These are phyloP conservation scores for Penicillium pancosmium DNA, from an alignment of 495 filamentous ascomycete species.

Conservation along the genomic window DNA sequence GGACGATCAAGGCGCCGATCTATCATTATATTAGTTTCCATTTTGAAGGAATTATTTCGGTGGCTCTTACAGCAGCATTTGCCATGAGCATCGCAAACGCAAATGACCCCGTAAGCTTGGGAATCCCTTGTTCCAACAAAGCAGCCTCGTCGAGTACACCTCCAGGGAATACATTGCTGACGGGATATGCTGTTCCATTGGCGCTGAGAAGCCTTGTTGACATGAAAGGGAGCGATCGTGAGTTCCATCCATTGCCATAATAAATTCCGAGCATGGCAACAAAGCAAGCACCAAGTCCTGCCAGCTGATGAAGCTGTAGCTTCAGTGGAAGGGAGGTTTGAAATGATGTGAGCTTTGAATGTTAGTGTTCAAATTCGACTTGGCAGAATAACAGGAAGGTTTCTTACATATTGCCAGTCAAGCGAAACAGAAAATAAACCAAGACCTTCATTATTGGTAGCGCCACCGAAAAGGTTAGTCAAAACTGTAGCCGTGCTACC, in stretches of 20 bases:
- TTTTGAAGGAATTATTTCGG: neutral
- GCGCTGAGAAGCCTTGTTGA: constrained; percentile 22
- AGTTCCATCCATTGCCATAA: constrained; percentile 32
- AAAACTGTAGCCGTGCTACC: constrained; percentile 32
- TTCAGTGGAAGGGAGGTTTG: constrained; percentile 39
- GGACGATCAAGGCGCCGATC: constrained; percentile 39
- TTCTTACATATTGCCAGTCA: constrained; percentile 60
- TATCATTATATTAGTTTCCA: constrained; percentile 13
- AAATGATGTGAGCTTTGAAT: constrained; percentile 32
- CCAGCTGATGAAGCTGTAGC: constrained; percentile 21
- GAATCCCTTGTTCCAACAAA: constrained; percentile 39
- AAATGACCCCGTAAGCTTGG: constrained; percentile 48
- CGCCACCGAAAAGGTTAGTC: constrained; percentile 56
- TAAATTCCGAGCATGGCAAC: constrained; percentile 31
- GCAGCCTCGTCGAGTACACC: constrained; percentile 39
- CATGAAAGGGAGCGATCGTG: constrained; percentile 34
- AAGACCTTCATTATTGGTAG: constrained; percentile 52
- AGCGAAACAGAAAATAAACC: constrained; percentile 52
- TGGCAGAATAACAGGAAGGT: neutral
- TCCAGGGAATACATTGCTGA: constrained; percentile 32
- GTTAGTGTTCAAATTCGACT: constrained; percentile 10
- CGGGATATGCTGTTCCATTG: constrained; percentile 30
- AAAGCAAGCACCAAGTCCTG: constrained; percentile 22
- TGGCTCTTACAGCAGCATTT: constrained; percentile 33
- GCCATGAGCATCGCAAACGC: constrained; percentile 36